Percentiles rank a stretch among this genome's conserved stretches.
Conservation (phyloP, 2,329 filamentous ascomycete genomes). For the Aspergillus ruber region DNA sequence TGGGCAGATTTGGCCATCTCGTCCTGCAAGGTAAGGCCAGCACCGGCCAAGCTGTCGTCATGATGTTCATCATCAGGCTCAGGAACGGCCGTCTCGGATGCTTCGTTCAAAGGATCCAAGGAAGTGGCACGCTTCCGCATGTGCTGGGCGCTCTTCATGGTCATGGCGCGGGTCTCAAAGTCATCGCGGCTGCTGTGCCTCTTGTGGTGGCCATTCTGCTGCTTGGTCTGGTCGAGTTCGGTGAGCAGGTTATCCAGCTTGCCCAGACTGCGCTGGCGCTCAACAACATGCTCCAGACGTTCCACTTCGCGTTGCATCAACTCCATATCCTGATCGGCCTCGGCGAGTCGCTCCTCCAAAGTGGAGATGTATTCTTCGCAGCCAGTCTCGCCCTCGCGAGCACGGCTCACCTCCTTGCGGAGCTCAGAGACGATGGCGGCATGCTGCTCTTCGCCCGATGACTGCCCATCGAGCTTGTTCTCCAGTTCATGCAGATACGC, state of each 20-base stretch:
- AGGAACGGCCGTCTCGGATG: constrained; percentile 40
- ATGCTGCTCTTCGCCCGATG: constrained; percentile 88
- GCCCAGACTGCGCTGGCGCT: constrained; percentile 88
- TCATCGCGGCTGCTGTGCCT: constrained; percentile 5
- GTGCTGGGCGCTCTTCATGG: constrained; percentile 14
- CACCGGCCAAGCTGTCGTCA: constrained; percentile 30
- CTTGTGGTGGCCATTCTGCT: constrained; percentile 46
- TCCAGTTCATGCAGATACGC: constrained; percentile 90
- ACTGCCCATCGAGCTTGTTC: constrained; percentile 80
- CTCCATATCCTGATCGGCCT: constrained; percentile 92
- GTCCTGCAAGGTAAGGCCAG: constrained; percentile 22
- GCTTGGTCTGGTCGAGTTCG: constrained; percentile 67
- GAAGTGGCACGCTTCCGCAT: constrained; percentile 30
- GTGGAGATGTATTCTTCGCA: constrained; percentile 97
- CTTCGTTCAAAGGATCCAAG: constrained; percentile 39
- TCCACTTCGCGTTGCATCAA: constrained; percentile 96
- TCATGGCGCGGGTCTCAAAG: constrained; percentile 7
- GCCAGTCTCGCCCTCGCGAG: constrained; percentile 81
- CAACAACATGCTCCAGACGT: constrained; percentile 86
- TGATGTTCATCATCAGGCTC: constrained; percentile 28
- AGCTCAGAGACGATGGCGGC: constrained; percentile 77
- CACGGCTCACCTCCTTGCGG: constrained; percentile 80
- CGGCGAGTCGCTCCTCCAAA: constrained; percentile 86
- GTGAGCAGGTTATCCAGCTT: constrained; percentile 89
- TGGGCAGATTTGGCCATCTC: constrained; percentile 12